A percentile compares a stretch with the other conserved stretches of the same genome.
Evolutionary conservation across 129 eudicot species (phyloP).

Genomic region (Chrysanthemum lavandulifolium): DNA sequence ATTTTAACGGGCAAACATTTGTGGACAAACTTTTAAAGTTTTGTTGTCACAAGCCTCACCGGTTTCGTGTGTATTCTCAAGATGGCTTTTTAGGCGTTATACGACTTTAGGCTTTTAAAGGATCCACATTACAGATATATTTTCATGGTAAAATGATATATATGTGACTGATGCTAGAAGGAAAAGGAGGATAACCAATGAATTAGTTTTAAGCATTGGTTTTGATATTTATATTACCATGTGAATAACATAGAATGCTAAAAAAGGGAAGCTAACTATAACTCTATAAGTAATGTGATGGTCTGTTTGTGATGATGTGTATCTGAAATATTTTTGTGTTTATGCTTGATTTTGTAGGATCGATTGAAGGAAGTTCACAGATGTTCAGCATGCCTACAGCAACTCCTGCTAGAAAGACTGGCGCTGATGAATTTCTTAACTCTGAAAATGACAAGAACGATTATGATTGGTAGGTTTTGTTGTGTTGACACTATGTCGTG

Average conservation of each 20-base stretch:
- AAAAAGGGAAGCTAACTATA: neutral
- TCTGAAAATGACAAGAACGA: constrained; percentile 92
- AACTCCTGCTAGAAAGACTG: constrained; percentile 61
- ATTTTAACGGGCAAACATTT: too few species aligned
- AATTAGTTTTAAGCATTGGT: too few species aligned
- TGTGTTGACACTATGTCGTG: neutral
- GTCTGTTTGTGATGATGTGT: neutral
- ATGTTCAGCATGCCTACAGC: constrained; percentile 58
- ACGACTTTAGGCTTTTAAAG: too few species aligned
- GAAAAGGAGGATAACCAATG: too few species aligned
- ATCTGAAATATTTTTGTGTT: constrained; percentile 1
- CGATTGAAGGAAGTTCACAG: constrained; percentile 63
- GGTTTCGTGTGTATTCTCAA: too few species aligned
- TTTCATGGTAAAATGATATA: too few species aligned
- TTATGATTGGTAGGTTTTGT: constrained; percentile 77
- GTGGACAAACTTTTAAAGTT: too few species aligned
- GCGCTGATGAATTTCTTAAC: constrained; percentile 85
- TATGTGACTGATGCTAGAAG: constrained; percentile 12
- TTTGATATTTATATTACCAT: too few species aligned
- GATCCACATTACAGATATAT: too few species aligned
- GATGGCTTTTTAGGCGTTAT: too few species aligned
- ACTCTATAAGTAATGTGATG: neutral
- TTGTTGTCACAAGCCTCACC: too few species aligned
- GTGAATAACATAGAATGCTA: too few species aligned
- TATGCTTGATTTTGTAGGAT: constrained; percentile 49